Evolutionary conservation across 2,329 filamentous ascomycete genomes (phyloP), one percentile per base, ranked within the genome.

Genomic region (Phoma herbarum): DNA sequence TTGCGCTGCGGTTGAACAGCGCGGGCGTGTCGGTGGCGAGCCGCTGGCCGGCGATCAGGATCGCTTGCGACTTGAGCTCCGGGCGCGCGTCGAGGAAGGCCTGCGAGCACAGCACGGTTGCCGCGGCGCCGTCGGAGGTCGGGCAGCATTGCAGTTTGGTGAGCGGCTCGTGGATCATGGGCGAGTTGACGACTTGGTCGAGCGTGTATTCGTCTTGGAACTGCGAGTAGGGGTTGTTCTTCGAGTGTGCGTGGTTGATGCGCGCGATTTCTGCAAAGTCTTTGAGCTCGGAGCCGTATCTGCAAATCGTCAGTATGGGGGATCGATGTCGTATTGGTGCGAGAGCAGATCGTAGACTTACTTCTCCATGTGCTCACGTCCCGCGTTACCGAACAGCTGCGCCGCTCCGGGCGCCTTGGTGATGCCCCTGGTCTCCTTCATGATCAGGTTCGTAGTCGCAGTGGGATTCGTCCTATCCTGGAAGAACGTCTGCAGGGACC

Each of bases 61-160:
- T 82, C n/a, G 95, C 94, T 70, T 93, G 91, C 55, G 86, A 83
- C 73, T 88, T 89, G 59, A 97, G 86, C 69, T 96, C 88, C 1
- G 93, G 93, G 22, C 92, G 86, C 9, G 89, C 89, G 71, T 94
- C 90, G 53, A 98, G 86, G 84, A 97, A 98, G 46, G 84, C 85
- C 79, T 97, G 89, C 0, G 92, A 96, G 53, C 97, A 93, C 50
- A 99, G 82, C 29, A 98, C 89, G 14, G 91, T 92, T 0, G 95
- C 93, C 0, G 93, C 94, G 45, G 89, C 91, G 47, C 94, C 94
- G 77, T 98, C 95, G 0, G 92, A 96, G 1, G 94, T 98, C 1
- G 95, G 94, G 80, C 94, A 97, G 85, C 94, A 98, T 81, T 98
- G 95, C n/a, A 98, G 88, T 80, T 97, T 98, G 58, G 95, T 98